These are phyloP conservation scores for Solanum piurae DNA, from an alignment of 257 asterid genomes.

Conservation along the genomic window DNA sequence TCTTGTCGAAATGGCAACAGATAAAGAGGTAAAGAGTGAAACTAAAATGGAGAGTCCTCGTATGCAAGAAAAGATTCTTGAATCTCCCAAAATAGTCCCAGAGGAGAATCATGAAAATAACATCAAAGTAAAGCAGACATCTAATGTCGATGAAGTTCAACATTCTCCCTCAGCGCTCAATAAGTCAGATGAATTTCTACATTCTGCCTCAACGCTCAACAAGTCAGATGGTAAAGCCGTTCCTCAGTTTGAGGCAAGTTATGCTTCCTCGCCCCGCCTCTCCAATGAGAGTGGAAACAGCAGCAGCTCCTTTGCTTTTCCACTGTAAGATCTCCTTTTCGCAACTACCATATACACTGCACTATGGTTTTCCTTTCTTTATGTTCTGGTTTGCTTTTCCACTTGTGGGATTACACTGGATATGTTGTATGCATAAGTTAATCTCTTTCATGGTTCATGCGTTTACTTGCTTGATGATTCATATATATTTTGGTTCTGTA, in stretches of 20 bases:
- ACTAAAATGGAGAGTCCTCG: slow-evolving; percentile 12
- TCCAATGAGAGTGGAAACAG: slow-evolving; percentile 36
- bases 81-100: background rate
- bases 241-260: background rate
- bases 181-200: slow-evolving; percentile 7
- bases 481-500: background rate
- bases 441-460: background rate
- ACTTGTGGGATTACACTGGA: background rate
- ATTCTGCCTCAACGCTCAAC: slow-evolving; percentile 10
- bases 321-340: slow-evolving; percentile 21
- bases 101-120: background rate
- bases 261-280: slow-evolving; percentile 31
- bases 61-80: slow-evolving; percentile 8
- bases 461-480: background rate
- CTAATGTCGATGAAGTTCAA: slow-evolving; percentile 2
- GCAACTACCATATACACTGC: background rate
- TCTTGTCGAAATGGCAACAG: slow-evolving; percentile 34
- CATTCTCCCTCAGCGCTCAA: slow-evolving; percentile 8
- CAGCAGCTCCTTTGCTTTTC: slow-evolving; percentile 35
- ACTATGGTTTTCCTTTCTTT: background rate
- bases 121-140: slow-evolving; percentile 1
- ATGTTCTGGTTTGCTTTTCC: background rate
- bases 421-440: background rate
- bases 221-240: slow-evolving; percentile 9
- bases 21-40: slow-evolving; percentile 20